Evolutionary conservation across 2,329 filamentous ascomycete species (phyloP), one percentile per base, ranked within the genome.

Genomic region (Coniochaeta sp.): DNA sequence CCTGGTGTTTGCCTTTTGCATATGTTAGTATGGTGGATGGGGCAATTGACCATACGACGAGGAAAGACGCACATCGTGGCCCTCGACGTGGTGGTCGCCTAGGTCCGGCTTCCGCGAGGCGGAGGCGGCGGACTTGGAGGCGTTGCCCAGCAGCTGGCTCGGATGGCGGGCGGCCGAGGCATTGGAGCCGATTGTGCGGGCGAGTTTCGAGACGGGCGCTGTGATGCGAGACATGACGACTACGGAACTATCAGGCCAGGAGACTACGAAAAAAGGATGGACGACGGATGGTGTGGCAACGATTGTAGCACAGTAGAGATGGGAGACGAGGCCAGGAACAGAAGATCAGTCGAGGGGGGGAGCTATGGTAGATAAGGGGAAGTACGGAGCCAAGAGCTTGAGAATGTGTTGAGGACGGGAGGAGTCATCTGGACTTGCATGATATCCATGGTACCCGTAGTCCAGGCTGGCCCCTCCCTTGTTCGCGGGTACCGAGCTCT

Each of bases 191-290:
- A 82, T 67, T 55, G 75, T 73, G 63, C 80, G 76, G 64, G 78
- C 64, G 68, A 83, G 74, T 72, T 81, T 81, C 68, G 74, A 70
- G 64, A 77, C 72, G 69, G 80, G 78, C 54, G 77, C 75, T 17
- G 79, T 78, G 62, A 83, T 74, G 68, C 81, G 74, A 55, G 80
- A 80, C 76, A 82, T 82, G 57, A 57, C 52, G 60, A 50, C 17
- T 34, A n/a, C 12, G 16, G 28, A 14, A 16, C 4, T 28, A 16
- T 4, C 3, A 22, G 12, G 9, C 7, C 10, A 32, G 24, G 22
- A 28, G 22, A 50, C 12, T 50, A 16, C 3, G 28, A 24, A 36
- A 17, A 4, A 19, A 8, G 30, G 28, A 4, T 54, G 22, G 50
- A 9, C 12, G 10, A 9, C 6, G 4, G 26, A n/a, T 32, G 30